Evolutionary conservation across 2,329 filamentous ascomycete species (phyloP), one percentile per base, ranked within the genome.

Genomic region (Ophiocordyceps unilateralis): DNA sequence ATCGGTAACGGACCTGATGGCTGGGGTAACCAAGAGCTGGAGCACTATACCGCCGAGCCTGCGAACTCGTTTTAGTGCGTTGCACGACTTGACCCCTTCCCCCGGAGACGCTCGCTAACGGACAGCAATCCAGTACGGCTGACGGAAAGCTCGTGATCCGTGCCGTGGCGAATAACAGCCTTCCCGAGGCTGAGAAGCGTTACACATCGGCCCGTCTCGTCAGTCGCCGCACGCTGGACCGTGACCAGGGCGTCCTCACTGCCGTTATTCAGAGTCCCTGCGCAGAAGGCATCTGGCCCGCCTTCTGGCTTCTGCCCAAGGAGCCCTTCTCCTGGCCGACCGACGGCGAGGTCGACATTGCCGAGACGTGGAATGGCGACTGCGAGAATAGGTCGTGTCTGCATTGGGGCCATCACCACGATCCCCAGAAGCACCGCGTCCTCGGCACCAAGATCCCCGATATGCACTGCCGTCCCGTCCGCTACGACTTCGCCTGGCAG

Each of bases 341-440:
- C 0, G 74, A 78, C 46, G 74, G 73, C 44, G 74, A 78, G 53
- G 60, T 78, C 12, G 74, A 78, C 53, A 72, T 78, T 40, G 68
- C 72, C 36, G 74, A 78, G 56, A 68, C 63, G n/a, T 78, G 73
- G 74, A 76, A 77, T 47, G 72, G 67, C 17, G 69, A 74, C 46
- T 53, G 55, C 28, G 60, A 68, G 40, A 78, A 78, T 51, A 67
- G 72, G 43, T 64, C 64, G 1, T 78, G 74, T 50, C 58, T 78
- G 41, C 74, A 78, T 49, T 78, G 74, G 74, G 74, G 74, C 4
- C 58, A 69, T 58, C 49, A 71, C 61, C 45, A 72, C 44, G 73
- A 78, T 50, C 62, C 62, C 43, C 57, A 70, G 46, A 77, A 76
- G 56, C 74, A 78, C 46, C 65, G 71, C 7, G 72, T 76, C 1